Percentiles rank a stretch among this genome's conserved stretches.
These are phyloP conservation scores for Coemansia sp. DNA, from an alignment of 192 early-diverging fungal species.

Conservation along the genomic window DNA sequence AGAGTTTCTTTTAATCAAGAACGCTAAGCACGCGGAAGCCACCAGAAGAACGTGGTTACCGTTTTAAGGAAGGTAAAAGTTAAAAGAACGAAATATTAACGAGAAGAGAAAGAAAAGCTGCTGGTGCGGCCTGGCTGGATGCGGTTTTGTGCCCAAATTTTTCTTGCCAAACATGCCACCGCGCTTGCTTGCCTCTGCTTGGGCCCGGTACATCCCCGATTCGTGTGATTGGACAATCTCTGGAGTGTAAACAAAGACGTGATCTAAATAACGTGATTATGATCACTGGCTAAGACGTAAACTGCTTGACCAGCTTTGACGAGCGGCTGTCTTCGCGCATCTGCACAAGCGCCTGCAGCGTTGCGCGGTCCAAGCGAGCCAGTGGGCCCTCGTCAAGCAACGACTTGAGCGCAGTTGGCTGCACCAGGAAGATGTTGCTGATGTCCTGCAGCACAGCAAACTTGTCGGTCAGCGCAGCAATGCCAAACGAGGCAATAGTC, in stretches of 20 bases:
- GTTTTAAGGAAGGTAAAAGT: conserved; percentile 1
- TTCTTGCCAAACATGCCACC: background rate
- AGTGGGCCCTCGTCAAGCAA: conserved; percentile 85
- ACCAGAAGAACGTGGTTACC: conserved; percentile 4
- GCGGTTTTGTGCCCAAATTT: conserved; percentile 1
- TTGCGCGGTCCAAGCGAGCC: conserved; percentile 72
- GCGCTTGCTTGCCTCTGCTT: background rate
- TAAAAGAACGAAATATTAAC: conserved; percentile 6
- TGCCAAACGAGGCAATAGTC: conserved; percentile 70
- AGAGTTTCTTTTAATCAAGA: conserved; percentile 8
- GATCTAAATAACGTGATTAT: background rate
- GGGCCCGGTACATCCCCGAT: background rate
- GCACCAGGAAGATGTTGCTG: conserved; percentile 90
- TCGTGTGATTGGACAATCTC: background rate
- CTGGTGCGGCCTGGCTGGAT: background rate
- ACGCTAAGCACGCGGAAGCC: conserved; percentile 1
- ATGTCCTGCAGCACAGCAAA: conserved; percentile 91
- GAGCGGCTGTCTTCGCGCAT: conserved; percentile 84
- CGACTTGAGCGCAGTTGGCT: conserved; percentile 85
- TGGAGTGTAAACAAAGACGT: background rate
- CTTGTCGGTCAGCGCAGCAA: conserved; percentile 72
- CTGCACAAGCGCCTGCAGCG: conserved; percentile 83
- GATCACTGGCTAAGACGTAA: conserved; percentile 14
- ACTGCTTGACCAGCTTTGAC: conserved; percentile 33
- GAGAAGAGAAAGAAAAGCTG: conserved; percentile 2